Base-by-base conservation (phyloP, 176 grass and related monocot genomes). In the Canna indica region DNA sequence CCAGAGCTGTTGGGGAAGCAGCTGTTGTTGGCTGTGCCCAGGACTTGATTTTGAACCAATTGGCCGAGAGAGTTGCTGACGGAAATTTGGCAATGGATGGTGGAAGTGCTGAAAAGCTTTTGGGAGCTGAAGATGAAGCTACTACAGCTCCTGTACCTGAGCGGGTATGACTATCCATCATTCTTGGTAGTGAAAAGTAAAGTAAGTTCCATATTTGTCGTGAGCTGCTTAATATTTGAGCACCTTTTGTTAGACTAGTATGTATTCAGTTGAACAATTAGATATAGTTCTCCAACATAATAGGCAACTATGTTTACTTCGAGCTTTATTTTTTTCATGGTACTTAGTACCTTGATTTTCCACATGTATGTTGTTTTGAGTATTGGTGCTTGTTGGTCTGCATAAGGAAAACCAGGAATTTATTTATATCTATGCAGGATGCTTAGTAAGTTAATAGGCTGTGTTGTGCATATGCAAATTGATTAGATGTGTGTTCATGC, bases 61-160 rank as follows among this genome's bases (percentile, higher is more conserved):
- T 53, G 50, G n/a, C 76, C 26, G 18, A 74, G 22, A 72, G 33
- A 70, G 66, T 76, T 74, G 80, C 59, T 17, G 75, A 59, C 67
- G 87, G 84, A 75, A 76, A 73, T 59, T 75, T 78, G 74, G 73
- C 58, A 73, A 96, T 96, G 92, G 83, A 88, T 16, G 92, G 85
- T 79, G 83, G 80, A 76, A 91, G 88, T 71, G 79, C 74, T 1
- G 92, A 87, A 56, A 96, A 91, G 77, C 5, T 84, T 73, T 79
- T 89, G 16, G 88, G 67, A 58, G 79, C 56, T 72, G 92, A 91
- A 76, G 88, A 91, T 46, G 92, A 96, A 38, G 34, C 79, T 14
- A 61, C 67, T 57, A 73, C 83, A 31, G 32, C 86, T 62, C 83
- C 88, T 29, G 79, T 96, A 47, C 92, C 88, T 16, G 83, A 96